phyloP scores from a whole-genome alignment of 441 rosid genomes.

The Brassica balearica region DNA sequence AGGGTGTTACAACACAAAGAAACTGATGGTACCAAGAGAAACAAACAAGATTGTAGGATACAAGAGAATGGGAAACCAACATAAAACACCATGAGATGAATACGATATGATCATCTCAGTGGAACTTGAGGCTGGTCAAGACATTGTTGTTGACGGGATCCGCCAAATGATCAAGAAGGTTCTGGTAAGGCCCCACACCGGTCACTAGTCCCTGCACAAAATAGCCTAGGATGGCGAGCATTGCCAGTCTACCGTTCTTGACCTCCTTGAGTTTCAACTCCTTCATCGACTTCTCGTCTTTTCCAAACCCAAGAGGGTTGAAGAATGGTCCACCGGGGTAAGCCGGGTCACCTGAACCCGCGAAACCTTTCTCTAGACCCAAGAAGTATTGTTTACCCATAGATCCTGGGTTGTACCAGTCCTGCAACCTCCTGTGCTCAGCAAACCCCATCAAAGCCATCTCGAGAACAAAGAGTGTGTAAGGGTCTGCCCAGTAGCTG shows the following conservation, averaged over 20 bases:
- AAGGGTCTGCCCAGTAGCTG: slow-evolving; percentile 91
- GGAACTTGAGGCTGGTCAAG: slow-evolving; percentile 95
- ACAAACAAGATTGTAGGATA: slow-evolving; percentile 27
- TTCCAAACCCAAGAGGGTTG: slow-evolving; percentile 91
- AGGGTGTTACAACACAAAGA: slow-evolving; percentile 48
- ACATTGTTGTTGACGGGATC: slow-evolving; percentile 94
- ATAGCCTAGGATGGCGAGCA: slow-evolving; percentile 84
- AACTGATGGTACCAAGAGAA: slow-evolving; percentile 33
- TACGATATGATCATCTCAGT: slow-evolving; percentile 47
- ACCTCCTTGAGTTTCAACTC: slow-evolving; percentile 95
- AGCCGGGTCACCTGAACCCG: slow-evolving; percentile 82
- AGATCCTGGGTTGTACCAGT: slow-evolving; percentile 89
- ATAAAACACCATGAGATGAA: slow-evolving; percentile 1
- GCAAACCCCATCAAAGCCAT: slow-evolving; percentile 98
- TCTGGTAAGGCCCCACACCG: slow-evolving; percentile 94
- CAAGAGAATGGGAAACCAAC: slow-evolving; percentile 23
- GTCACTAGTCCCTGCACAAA: slow-evolving; percentile 84
- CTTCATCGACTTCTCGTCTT: slow-evolving; percentile 85
- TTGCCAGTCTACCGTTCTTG: slow-evolving; percentile 92
- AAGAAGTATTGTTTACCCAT: slow-evolving; percentile 93
- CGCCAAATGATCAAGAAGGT: slow-evolving; percentile 91
- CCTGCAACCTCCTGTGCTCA: slow-evolving; percentile 94
- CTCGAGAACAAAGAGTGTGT: slow-evolving; percentile 82
- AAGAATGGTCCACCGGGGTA: slow-evolving; percentile 97
- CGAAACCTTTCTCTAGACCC: slow-evolving; percentile 78